Base-by-base conservation (phyloP, 306 rosid genomes). In the Fragaria iinumae region DNA sequence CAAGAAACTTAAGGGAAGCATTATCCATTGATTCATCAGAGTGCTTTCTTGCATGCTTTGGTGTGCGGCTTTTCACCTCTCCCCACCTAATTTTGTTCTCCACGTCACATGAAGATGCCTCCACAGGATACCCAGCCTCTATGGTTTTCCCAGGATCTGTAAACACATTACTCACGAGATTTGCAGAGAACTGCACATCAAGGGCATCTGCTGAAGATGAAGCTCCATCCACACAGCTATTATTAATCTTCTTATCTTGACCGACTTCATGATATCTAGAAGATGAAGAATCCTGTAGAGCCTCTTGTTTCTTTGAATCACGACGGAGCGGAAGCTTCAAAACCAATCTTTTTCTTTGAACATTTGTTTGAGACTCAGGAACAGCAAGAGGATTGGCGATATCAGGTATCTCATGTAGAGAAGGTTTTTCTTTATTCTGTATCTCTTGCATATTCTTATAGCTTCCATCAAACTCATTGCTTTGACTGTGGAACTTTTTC, bases 291-390 rank as follows among this genome's bases (percentile, higher is more conserved):
- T 83, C 88, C 77, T 79, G 88, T 44, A 55, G 60, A 69, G 91
- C 82, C 63, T 75, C 84, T 64, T 78, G 83, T 86, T 88, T 89
- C 84, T 89, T 93, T 29, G 85, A 75, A 83, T 89, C 90, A 75
- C 88, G 85, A 72, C 87, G 85, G 65, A 87, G 81, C 32, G 91
- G 80, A 82, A 93, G 80, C 89, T 88, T 93, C 11, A 90, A 45
- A 82, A 93, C 84, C 82, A 93, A 74, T 74, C 81, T 84, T 17
- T 67, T 92, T 70, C 79, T 85, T 74, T 75, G 85, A 66, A 45
- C 73, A 72, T 76, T 80, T 76, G 76, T 64, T 34, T 76, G 90
- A 80, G 93, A 66, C 66, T 83, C 87, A 29, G 90, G 79, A 78
- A 59, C 18, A 43, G 53, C 77, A 78, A 84, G 85, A 69, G 80